Evolutionary conservation across 2,329 filamentous ascomycete genomes (phyloP).

Genomic region (Sclerotinia subarctica): DNA sequence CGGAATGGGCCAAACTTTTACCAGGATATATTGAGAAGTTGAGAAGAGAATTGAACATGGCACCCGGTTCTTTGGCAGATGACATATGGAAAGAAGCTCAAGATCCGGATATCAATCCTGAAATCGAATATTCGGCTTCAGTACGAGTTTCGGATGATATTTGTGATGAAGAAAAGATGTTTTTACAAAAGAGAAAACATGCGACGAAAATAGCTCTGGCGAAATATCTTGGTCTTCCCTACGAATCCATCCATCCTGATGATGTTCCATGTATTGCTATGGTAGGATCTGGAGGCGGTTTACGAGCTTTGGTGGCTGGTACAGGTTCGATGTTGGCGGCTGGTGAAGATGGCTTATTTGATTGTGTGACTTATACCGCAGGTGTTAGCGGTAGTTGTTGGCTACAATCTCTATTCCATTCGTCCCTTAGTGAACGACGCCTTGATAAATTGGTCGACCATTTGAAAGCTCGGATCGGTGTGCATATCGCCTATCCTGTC

Average conservation of each 20-base stretch:
- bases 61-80: constrained; percentile 81
- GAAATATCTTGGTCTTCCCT: constrained; percentile 73
- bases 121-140: constrained; percentile 75
- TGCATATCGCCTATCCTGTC: constrained; percentile 92
- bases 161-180: constrained; percentile 78
- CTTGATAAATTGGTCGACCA: constrained; percentile 74
- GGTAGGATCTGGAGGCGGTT: constrained; percentile 88
- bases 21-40: constrained; percentile 78
- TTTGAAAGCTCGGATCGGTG: constrained; percentile 76
- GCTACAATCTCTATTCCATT: constrained; percentile 86
- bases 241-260: constrained; percentile 81
- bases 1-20: constrained; percentile 75
- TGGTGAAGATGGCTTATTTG: constrained; percentile 83
- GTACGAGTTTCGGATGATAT: constrained; percentile 80
- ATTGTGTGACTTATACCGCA: constrained; percentile 91
- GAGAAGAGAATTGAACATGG: constrained; percentile 82
- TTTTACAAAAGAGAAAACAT: constrained; percentile 64
- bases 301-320: constrained; percentile 86
- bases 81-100: constrained; percentile 93
- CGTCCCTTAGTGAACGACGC: constrained; percentile 67
- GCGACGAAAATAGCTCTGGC: constrained; percentile 72
- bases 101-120: constrained; percentile 78
- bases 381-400: constrained; percentile 96
- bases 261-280: constrained; percentile 92
- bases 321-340: constrained; percentile 82